Percentiles rank a stretch among this genome's conserved stretches.
Evolutionary conservation across 2,329 filamentous ascomycete species (phyloP).

Genomic region (Alternaria triticina): DNA sequence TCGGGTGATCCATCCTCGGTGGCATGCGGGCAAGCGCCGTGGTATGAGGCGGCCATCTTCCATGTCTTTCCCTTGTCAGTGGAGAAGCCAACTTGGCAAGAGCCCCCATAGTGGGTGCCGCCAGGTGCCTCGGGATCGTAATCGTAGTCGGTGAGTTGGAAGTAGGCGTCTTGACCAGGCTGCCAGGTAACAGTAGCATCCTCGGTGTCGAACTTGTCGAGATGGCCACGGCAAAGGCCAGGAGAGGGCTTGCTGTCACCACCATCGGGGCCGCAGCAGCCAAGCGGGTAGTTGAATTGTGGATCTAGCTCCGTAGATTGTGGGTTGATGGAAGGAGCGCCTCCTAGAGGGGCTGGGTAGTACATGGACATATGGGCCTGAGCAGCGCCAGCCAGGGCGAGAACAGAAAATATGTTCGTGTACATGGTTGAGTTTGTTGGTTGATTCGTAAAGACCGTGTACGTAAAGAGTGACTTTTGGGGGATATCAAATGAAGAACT

Average conservation of each 20-base stretch:
- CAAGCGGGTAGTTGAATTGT: slow-evolving; percentile 53
- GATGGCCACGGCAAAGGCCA: slow-evolving; percentile 54
- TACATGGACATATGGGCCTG: slow-evolving; percentile 52
- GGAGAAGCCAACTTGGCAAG: slow-evolving; percentile 56
- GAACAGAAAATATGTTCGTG: slow-evolving; percentile 30
- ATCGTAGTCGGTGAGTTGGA: slow-evolving; percentile 46
- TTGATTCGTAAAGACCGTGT: slow-evolving; percentile 12
- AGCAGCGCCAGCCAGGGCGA: slow-evolving; percentile 38
- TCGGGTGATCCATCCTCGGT: slow-evolving; percentile 46
- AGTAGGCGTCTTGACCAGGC: slow-evolving; percentile 52
- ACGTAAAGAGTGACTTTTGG: slow-evolving; percentile 6
- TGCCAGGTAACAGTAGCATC: slow-evolving; percentile 54
- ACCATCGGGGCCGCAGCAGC: slow-evolving; percentile 52
- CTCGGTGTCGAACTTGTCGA: slow-evolving; percentile 52
- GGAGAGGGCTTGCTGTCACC: slow-evolving; percentile 38
- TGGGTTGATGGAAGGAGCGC: slow-evolving; percentile 52
- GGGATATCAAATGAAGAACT: slow-evolving; percentile 17
- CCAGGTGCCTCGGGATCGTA: slow-evolving; percentile 33
- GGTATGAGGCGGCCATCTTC: slow-evolving; percentile 53
- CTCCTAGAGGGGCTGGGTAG: slow-evolving; percentile 53
- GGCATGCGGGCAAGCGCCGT: slow-evolving; percentile 57
- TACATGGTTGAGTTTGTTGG: slow-evolving; percentile 29
- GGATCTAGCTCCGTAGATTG: slow-evolving; percentile 26
- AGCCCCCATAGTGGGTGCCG: slow-evolving; percentile 56
- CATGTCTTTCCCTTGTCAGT: slow-evolving; percentile 53